Conservation (phyloP, 1,284 basidiomycete genomes). For the Microstroma glucosiphilum region DNA sequence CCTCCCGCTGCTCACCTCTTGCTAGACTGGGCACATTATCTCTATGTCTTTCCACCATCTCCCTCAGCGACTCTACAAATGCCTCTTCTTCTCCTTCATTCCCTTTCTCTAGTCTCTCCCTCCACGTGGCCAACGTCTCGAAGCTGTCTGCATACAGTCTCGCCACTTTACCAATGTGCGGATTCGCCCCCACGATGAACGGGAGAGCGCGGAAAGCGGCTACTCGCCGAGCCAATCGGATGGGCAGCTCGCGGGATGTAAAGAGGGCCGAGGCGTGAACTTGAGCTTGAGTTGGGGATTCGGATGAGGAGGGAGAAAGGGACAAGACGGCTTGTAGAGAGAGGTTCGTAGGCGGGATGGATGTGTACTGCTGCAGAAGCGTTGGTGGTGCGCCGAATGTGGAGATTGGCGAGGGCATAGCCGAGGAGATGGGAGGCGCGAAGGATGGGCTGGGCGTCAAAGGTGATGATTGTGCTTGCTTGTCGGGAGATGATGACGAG, state of each 20-base stretch:
- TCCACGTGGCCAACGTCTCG: conserved; percentile 60
- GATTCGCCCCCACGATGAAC: conserved; percentile 78
- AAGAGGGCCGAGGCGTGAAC: conserved; percentile 41
- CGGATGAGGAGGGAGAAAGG: conserved; percentile 34
- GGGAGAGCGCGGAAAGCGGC: conserved; percentile 48
- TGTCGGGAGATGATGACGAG: not conserved
- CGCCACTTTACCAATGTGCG: conserved; percentile 70
- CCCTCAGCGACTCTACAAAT: conserved; percentile 65
- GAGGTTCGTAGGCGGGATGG: conserved; percentile 35
- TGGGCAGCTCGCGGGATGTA: conserved; percentile 44
- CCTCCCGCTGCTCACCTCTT: conserved; percentile 57
- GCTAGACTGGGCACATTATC: conserved; percentile 85
- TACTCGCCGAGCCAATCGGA: conserved; percentile 45
- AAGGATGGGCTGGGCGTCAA: not conserved
- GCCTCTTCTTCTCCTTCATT: conserved; percentile 65
- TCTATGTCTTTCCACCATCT: conserved; percentile 69
- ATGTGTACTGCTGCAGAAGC: conserved; percentile 33
- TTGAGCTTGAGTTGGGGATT: conserved; percentile 32
- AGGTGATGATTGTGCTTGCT: too few relatives aligned
- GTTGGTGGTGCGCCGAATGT: conserved; percentile 43
- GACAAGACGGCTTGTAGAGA: conserved; percentile 41
- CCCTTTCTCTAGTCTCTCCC: conserved; percentile 54
- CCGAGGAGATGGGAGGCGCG: not conserved
- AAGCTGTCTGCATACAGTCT: conserved; percentile 71
- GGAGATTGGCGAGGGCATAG: conserved; percentile 16